Conservation (phyloP, 208 protist genomes). For the Trypanosoma melophagium region DNA sequence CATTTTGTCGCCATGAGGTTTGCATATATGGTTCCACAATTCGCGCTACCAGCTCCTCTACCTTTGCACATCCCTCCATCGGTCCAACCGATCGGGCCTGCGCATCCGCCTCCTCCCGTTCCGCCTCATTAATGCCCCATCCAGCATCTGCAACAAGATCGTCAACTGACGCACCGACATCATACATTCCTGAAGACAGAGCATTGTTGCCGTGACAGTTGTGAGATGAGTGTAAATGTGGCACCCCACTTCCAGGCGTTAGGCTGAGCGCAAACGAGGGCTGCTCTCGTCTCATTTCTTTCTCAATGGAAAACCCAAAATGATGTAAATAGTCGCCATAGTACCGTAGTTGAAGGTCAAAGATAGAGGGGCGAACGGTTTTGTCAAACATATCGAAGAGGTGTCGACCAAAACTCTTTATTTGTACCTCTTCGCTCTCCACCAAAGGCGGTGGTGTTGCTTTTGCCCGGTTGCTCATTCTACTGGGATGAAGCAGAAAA, state of each 20-base stretch:
- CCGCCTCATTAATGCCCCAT: slow-evolving; percentile 45
- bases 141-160: slow-evolving; percentile 35
- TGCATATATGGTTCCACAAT: slow-evolving; percentile 43
- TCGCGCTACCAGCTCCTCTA: slow-evolving; percentile 23
- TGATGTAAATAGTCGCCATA: slow-evolving; percentile 84
- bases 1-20: slow-evolving; percentile 67
- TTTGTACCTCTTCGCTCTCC: slow-evolving; percentile 15
- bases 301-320: slow-evolving; percentile 81
- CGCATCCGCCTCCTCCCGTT: slow-evolving; percentile 42
- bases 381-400: slow-evolving; percentile 41
- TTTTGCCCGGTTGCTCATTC: slow-evolving; percentile 15
- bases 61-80: slow-evolving; percentile 20
- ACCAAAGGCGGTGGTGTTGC: background rate
- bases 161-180: background rate
- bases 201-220: background rate
- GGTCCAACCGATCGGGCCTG: slow-evolving; percentile 28
- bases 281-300: slow-evolving; percentile 19
- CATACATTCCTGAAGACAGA: background rate
- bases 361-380: slow-evolving; percentile 18
- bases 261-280: background rate
- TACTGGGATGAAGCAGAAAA: background rate
- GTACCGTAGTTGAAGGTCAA: slow-evolving; percentile 52
- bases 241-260: no score
- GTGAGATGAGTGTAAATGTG: background rate
- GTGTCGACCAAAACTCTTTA: slow-evolving; percentile 42